Percentiles rank a stretch among this genome's conserved stretches.
These are phyloP conservation scores for Austropuccinia psidii DNA, from an alignment of 1,284 basidiomycete genomes.

Conservation along the genomic window DNA sequence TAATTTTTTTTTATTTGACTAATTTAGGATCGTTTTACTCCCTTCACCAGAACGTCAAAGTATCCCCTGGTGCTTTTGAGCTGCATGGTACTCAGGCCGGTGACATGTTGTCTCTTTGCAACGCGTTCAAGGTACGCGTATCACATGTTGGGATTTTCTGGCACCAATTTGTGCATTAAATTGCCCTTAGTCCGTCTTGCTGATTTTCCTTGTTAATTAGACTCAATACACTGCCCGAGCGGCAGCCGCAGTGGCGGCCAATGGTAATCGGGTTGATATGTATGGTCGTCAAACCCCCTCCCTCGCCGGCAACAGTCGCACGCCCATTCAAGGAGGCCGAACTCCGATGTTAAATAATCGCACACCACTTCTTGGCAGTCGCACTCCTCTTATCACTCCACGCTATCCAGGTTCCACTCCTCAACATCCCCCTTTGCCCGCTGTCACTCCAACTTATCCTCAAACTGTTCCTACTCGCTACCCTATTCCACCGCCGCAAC, in stretches of 20 bases:
- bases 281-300: slow-evolving; percentile 35
- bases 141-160: background rate
- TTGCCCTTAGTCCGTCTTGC: background rate
- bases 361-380: slow-evolving; percentile 24
- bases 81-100: slow-evolving; percentile 78
- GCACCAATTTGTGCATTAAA: background rate
- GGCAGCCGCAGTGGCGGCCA: slow-evolving; percentile 10
- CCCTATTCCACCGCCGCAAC: slow-evolving; percentile 20
- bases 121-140: slow-evolving; percentile 79
- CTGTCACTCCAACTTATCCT: slow-evolving; percentile 3
- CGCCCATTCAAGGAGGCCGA: slow-evolving; percentile 27
- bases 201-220: background rate
- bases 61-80: slow-evolving; percentile 49
- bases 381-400: slow-evolving; percentile 20
- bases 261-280: slow-evolving; percentile 5
- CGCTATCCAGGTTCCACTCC: slow-evolving; percentile 27
- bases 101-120: slow-evolving; percentile 81
- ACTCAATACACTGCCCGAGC: slow-evolving; percentile 37
- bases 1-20: background rate
- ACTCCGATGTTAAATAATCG: slow-evolving; percentile 29
- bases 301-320: slow-evolving; percentile 11
- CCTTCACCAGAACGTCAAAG: slow-evolving; percentile 23
- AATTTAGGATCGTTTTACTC: slow-evolving; percentile 16
- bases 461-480: slow-evolving; percentile 8
- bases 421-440: slow-evolving; percentile 27